These are phyloP conservation scores for Penicillium samsonianum DNA, from an alignment of 495 filamentous ascomycete genomes.

Conservation along the genomic window DNA sequence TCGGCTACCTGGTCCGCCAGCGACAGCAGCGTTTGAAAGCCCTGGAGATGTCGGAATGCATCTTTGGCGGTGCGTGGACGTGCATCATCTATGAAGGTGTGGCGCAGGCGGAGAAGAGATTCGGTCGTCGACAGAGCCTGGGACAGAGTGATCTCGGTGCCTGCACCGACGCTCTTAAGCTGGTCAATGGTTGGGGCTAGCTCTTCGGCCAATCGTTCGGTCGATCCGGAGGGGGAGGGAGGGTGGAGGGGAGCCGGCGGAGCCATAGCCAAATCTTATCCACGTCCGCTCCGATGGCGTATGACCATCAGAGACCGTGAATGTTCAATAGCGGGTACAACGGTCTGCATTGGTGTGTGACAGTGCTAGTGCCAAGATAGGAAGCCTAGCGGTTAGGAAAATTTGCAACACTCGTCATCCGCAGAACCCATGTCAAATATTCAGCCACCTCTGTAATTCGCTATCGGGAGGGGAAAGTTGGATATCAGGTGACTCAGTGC, in stretches of 20 bases:
- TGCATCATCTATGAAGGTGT: constrained; percentile 56
- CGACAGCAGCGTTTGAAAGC: constrained; percentile 74
- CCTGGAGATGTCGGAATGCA: constrained; percentile 77
- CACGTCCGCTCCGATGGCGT: constrained; percentile 41
- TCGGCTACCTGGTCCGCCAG: constrained; percentile 68
- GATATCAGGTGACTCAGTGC: constrained; percentile 26
- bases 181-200: constrained; percentile 60
- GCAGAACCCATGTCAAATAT: constrained; percentile 8
- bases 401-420: constrained; percentile 12
- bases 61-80: constrained; percentile 59
- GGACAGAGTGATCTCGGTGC: constrained; percentile 26
- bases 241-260: constrained; percentile 50
- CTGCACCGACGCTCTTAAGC: constrained; percentile 39
- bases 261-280: constrained; percentile 44
- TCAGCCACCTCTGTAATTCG: constrained; percentile 17
- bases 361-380: constrained; percentile 20
- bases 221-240: constrained; percentile 62
- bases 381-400: constrained; percentile 1
- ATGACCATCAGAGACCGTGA: constrained; percentile 46
- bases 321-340: constrained; percentile 36
- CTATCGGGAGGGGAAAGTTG: constrained; percentile 20
- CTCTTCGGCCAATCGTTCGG: constrained; percentile 60
- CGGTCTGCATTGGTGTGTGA: constrained; percentile 48
- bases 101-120: constrained; percentile 50
- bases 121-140: constrained; percentile 40